Base-by-base conservation (phyloP, 306 rosid species). In the Ormosia emarginata region DNA sequence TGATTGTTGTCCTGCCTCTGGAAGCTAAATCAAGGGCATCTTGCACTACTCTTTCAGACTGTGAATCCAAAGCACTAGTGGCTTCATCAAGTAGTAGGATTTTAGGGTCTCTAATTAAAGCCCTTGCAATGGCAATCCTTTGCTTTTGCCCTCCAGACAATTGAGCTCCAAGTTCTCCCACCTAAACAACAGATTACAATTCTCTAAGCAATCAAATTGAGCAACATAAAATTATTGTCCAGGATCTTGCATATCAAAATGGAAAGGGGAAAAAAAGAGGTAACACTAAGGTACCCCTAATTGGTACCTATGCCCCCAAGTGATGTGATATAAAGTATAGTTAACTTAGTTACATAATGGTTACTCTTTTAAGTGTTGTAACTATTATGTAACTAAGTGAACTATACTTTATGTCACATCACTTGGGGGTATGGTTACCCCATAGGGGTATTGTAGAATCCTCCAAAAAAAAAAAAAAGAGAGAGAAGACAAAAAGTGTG, bases 121-220 rank as follows among this genome's bases (percentile, higher is more conserved):
- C 97, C 69, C 97, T 94, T 67, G 98, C 98, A 65, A 94, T 92
- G 24, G 94, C 94, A 82, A 94, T 90, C 84, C 98, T 91, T 76
- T 94, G 98, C 84, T 91, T 94, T 84, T 94, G 93, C 47, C 98
- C 91, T 84, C 97, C 97, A 24, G 96, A 92, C 44, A 94, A 77
- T 29, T 94, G 97, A 81, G 92, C 81, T 84, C 98, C 98, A 50
- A 89, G 83, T 81, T 91, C 92, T 55, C 98, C 97, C 7, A 92
- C 92, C 96, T 94, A n/a, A 85, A 44, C 39, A 30, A 7, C 37
- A 62, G 32, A 37, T 18, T 41, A 17, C 18, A 77, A 8, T 2
- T 56, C 50, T 61, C 59, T 56, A 5, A 55, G 74, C 50, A 76
- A 63, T 71, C 56, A 79, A 75, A 15, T 39, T 3, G 39, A 39